Conservation (phyloP, 768 basidiomycete genomes). For the Lactifluus pinguis region DNA sequence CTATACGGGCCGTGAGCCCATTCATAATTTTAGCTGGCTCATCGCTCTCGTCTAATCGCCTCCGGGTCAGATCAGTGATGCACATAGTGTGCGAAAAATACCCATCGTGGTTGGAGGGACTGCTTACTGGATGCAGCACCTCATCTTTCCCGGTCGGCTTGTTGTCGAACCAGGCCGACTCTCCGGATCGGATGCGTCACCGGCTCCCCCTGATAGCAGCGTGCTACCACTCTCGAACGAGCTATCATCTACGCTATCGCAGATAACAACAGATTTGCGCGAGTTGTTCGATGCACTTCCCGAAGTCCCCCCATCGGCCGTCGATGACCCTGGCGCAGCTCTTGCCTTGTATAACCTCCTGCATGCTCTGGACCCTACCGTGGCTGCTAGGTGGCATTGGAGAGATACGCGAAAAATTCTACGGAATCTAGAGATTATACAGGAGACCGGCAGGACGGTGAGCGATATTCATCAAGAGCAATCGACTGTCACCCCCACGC, state of each 20-base stretch:
- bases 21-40: not conserved
- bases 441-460: slow-evolving; percentile 51
- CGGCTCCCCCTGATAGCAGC: slow-evolving; percentile 2
- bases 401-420: slow-evolving; percentile 85
- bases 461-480: slow-evolving; percentile 67
- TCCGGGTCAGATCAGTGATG: slow-evolving; percentile 57
- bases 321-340: slow-evolving; percentile 44
- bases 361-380: slow-evolving; percentile 53
- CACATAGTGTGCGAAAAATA: slow-evolving; percentile 49
- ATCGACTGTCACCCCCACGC: slow-evolving; percentile 33
- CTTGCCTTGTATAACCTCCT: slow-evolving; percentile 62
- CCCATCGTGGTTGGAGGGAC: slow-evolving; percentile 95
- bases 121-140: slow-evolving; percentile 95
- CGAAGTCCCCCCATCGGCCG: slow-evolving; percentile 47
- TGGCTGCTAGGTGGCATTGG: slow-evolving; percentile 93
- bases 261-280: slow-evolving; percentile 39
- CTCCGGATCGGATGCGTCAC: not conserved
- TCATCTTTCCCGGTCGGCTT: slow-evolving; percentile 79
- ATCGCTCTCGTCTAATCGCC: not conserved
- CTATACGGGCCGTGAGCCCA: slow-evolving; percentile 57
- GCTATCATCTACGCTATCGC: slow-evolving; percentile 34
- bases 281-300: slow-evolving; percentile 52
- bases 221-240: slow-evolving; percentile 17
- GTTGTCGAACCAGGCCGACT: slow-evolving; percentile 23
- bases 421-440: slow-evolving; percentile 68